Evolutionary conservation across 345 rosid species (phyloP).

Genomic region (Brassica rapa): DNA sequence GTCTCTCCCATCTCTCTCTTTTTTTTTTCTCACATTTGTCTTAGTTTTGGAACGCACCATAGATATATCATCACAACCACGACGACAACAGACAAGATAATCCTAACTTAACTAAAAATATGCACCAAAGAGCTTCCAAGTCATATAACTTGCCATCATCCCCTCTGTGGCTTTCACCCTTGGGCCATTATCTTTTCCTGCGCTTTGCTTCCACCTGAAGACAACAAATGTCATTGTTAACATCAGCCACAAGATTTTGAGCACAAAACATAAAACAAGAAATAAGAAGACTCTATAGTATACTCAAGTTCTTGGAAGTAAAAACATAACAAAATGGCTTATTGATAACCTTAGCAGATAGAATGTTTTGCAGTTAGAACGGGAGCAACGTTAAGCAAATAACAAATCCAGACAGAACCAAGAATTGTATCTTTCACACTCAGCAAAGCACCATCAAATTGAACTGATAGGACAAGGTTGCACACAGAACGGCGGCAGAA

Average conservation of each 20-base stretch:
- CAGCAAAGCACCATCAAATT: constrained; percentile 5
- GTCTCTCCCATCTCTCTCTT: background rate
- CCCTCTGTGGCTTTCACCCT: background rate
- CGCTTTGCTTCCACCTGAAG: constrained; percentile 71
- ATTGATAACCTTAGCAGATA: constrained; percentile 16
- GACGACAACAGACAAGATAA: constrained; percentile 23
- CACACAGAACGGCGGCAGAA: background rate
- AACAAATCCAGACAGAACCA: constrained; percentile 23
- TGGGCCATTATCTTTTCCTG: constrained; percentile 52
- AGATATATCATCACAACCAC: constrained; percentile 31
- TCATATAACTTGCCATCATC: constrained; percentile 19
- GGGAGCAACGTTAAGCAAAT: background rate
- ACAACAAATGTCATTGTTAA: constrained; percentile 4
- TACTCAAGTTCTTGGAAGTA: background rate
- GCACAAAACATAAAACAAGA: background rate
- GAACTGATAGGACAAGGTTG: too few species aligned
- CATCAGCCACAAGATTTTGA: background rate
- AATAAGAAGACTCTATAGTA: background rate
- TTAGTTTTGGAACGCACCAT: constrained; percentile 33
- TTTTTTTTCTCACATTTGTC: background rate
- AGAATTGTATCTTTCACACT: background rate
- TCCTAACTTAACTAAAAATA: constrained; percentile 34
- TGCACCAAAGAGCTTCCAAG: constrained; percentile 42
- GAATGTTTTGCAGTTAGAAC: background rate
- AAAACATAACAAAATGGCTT: background rate